Evolutionary conservation across 768 basidiomycete species (phyloP), one percentile per base, ranked within the genome.

Genomic region (Lepiota brunneoincarnata): DNA sequence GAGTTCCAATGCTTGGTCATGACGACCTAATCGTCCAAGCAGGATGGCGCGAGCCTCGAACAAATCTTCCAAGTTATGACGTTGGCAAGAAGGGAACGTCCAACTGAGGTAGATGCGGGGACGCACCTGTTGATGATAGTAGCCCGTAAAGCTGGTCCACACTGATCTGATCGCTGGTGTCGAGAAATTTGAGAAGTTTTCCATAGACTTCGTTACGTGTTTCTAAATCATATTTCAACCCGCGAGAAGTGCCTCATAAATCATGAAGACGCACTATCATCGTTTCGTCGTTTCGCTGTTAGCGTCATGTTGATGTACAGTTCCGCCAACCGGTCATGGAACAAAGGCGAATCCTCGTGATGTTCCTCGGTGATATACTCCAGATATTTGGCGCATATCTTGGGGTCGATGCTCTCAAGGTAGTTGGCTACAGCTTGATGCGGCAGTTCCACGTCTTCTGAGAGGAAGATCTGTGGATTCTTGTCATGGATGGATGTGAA

Each of bases 391-490:
- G 82, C 75, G 60, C 89, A 92, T 15, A 92, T 68, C n/a, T 75
- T 71, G 2, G 77, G 82, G 58, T 87, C 81, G 31, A 94, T 75
- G 24, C 72, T 73, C 57, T 93, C 88, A 20, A 99, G 79, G 66
- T 86, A 93, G 54, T 86, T 79, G 10, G 87, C 84, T 3, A 97
- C 92, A 0, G 76, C 76, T 28, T 79, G 75, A 2, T 86, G 81
- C 18, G 97, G 94, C 15, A 98, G 78, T 55, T 96, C 93, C 6
- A 89, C 89, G 54, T 98, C 94, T 63, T 98, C 96, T 0, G 95
- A 93, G 2, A 87, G 93, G 64, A 98, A 99, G 38, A 99, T 92
- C 93, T 97, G 60, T 2, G 17, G 38, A 17, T 18, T 52, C 43
- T 20, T 26, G n/a, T 26, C 28, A 50, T 38, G 7, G 34, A 23